Base-by-base conservation (phyloP, 2,329 filamentous ascomycete genomes). In the Alternaria brassicicola region DNA sequence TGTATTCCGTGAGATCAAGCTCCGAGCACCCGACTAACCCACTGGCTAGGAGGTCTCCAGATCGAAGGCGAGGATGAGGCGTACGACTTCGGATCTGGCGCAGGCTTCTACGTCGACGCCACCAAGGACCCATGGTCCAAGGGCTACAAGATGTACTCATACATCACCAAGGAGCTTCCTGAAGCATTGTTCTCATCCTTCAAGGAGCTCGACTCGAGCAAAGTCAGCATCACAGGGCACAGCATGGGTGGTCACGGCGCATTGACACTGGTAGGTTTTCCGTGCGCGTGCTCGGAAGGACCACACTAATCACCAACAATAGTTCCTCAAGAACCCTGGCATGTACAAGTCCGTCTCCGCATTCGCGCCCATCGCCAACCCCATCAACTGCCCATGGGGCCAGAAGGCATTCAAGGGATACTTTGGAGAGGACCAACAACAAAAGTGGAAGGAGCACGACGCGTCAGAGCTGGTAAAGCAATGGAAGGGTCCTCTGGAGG, bases 161-260 rank as follows among this genome's bases (percentile, higher is more conserved):
- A 99, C 82, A 85, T 99, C 66, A 89, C 90, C n/a, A 78, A 85
- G 52, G 95, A 99, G 80, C 87, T 99, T n/a, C 94, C 93, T 1
- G 80, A 83, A 15, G 82, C 88, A 1, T 84, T 98, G 23, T 96
- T 93, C 78, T 78, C 78, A 28, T 84, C 86, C 25, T 96, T 93
- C 79, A 73, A 85, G 28, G 84, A 87, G 73, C 82, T 99, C 28
- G 94, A 98, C 77, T 72, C 78, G 0, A 78, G 72, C 26, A 84
- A 89, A 38, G 88, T 97, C 54, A 90, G 89, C 78, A 95, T 99
- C 71, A 92, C 91, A 38, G 95, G 95, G 6, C 95, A 99, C 81
- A 93, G 89, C 70, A 99, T 99, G 95, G 95, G 95, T 66, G 95
- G 95, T 0, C 95, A 99, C 78, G 95, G 95, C 63, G 95, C 95